Percentiles rank a stretch among this genome's conserved stretches.
Evolutionary conservation across 2,329 filamentous ascomycete genomes (phyloP).

Genomic region (Magnaporthiopsis incrustans): DNA sequence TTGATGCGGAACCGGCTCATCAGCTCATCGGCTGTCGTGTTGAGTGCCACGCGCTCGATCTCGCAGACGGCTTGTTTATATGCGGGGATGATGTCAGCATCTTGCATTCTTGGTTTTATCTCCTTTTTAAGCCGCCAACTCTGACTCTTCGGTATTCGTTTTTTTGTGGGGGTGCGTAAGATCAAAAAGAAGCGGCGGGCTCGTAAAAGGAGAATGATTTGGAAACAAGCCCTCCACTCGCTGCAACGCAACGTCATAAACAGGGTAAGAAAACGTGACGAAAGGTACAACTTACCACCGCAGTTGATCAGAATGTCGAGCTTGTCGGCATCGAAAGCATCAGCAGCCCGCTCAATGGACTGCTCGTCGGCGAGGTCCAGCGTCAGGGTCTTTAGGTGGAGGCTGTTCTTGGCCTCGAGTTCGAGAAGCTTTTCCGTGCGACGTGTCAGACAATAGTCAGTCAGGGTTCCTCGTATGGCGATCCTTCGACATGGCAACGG

Average conservation of each 20-base stretch:
- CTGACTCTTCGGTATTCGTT: not conserved
- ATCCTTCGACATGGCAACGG: not conserved
- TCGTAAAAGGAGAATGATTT: not conserved
- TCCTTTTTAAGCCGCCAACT: not conserved
- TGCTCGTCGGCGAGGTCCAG: constrained; percentile 9
- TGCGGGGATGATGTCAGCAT: not conserved
- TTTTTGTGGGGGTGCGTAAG: not conserved
- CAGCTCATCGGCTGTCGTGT: constrained; percentile 6
- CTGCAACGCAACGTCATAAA: not conserved
- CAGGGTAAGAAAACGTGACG: not conserved
- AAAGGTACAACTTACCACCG: constrained; percentile 5
- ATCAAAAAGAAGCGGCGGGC: not conserved
- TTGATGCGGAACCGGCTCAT: constrained; percentile 7
- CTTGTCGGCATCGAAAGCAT: constrained; percentile 2
- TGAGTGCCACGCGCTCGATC: constrained; percentile 5
- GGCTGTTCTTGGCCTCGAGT: constrained; percentile 2
- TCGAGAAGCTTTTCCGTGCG: constrained; percentile 4
- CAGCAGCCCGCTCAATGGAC: constrained; percentile 6
- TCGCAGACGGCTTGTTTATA: constrained; percentile 7
- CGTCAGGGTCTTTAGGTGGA: constrained; percentile 5
- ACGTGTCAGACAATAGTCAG: not conserved
- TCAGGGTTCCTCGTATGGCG: not conserved
- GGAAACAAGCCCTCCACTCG: not conserved
- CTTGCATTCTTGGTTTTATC: not conserved
- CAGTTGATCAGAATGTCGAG: constrained; percentile 9